These are phyloP conservation scores for Fusarium siculi DNA, from an alignment of 2,329 filamentous ascomycete species.

Conservation along the genomic window DNA sequence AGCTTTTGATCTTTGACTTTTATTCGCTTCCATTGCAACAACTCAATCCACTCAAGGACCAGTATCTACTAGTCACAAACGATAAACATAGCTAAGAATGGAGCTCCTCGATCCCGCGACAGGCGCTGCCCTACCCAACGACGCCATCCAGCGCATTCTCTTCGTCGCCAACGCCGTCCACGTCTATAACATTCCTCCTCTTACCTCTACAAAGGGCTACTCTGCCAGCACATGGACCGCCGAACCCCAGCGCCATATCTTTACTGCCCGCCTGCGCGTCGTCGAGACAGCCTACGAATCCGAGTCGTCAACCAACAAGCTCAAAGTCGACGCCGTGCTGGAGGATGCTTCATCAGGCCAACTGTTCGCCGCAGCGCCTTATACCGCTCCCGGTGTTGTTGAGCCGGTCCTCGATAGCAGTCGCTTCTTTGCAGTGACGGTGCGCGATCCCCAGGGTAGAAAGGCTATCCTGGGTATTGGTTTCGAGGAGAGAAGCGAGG, in stretches of 20 bases:
- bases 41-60: not conserved
- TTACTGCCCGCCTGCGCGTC: constrained; percentile 83
- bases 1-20: not conserved
- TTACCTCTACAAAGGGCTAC: constrained; percentile 82
- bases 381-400: constrained; percentile 72
- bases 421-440: constrained; percentile 85
- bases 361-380: constrained; percentile 86
- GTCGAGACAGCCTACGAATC: constrained; percentile 75
- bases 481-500: constrained; percentile 86
- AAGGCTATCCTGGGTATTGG: constrained; percentile 86
- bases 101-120: constrained; percentile 77
- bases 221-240: constrained; percentile 80
- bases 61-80: not conserved
- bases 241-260: constrained; percentile 78
- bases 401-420: constrained; percentile 83
- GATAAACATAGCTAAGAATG: constrained; percentile 54
- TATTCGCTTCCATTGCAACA: not conserved
- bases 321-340: constrained; percentile 80
- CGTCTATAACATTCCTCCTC: constrained; percentile 87
- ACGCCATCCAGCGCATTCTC: constrained; percentile 86
- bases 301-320: constrained; percentile 57
- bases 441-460: constrained; percentile 78
- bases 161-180: constrained; percentile 80
- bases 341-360: constrained; percentile 79
- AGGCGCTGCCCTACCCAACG: constrained; percentile 72